A percentile compares a stretch with the other conserved stretches of the same genome.
These are phyloP conservation scores for Bolboschoenus planiculmis DNA, from an alignment of 176 grass and related monocot species.

Conservation along the genomic window DNA sequence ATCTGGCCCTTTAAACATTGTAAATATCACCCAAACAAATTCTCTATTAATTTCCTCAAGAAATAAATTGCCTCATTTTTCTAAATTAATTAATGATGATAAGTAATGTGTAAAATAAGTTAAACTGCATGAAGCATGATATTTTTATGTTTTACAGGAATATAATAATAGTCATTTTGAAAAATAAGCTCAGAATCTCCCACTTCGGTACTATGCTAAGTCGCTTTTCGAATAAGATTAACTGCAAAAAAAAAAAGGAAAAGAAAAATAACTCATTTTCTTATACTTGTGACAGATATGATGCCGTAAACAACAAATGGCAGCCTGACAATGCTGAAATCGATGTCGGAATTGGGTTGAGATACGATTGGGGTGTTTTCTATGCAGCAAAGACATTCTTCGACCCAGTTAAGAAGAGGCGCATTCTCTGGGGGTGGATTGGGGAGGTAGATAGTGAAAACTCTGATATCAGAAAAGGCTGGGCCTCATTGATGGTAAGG, in stretches of 20 bases:
- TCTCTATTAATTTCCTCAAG: neutral
- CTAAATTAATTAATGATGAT: neutral
- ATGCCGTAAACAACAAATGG: conserved; percentile 39
- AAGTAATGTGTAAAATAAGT: neutral
- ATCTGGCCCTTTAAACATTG: neutral
- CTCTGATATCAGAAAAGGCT: conserved; percentile 74
- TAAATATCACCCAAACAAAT: neutral
- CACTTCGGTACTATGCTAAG: neutral
- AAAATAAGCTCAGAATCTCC: neutral
- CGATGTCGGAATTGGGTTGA: conserved; percentile 66
- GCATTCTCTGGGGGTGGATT: conserved; percentile 81
- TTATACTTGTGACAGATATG: conserved; percentile 50
- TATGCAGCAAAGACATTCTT: conserved; percentile 95
- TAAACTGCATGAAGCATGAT: neutral
- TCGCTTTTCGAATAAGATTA: neutral
- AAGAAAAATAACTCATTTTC: conserved; percentile 34
- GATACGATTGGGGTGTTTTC: conserved; percentile 95
- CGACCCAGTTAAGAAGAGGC: conserved; percentile 49
- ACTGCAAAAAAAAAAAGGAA: neutral
- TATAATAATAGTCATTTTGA: neutral
- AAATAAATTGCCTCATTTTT: neutral
- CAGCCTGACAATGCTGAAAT: conserved; percentile 29
- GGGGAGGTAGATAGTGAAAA: conserved; percentile 74
- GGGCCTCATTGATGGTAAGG: conserved; percentile 77
- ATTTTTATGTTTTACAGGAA: neutral